Conservation (phyloP, 2,329 filamentous ascomycete genomes). For the Exophiala phaeomuriformis region DNA sequence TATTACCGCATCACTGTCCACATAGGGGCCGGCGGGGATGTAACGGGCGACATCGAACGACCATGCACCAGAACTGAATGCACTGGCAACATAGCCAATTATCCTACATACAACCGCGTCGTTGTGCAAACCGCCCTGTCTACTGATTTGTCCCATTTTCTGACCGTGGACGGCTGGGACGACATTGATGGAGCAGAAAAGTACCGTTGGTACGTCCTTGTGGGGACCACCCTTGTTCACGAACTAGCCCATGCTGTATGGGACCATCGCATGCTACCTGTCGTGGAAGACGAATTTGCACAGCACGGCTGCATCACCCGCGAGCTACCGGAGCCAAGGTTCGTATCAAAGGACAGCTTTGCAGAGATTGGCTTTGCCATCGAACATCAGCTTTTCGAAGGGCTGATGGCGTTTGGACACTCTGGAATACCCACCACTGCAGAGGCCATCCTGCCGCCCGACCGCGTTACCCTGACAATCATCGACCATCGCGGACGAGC, state of each 20-base stretch:
- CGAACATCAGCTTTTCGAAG: slow-evolving; percentile 5
- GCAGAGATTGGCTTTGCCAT: slow-evolving; percentile 5
- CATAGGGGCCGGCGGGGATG: not conserved
- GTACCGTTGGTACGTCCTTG: slow-evolving; percentile 1
- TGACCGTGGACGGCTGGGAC: slow-evolving; percentile 3
- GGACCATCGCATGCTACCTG: slow-evolving; percentile 1
- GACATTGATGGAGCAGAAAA: slow-evolving; percentile 1
- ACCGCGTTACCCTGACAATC: not conserved
- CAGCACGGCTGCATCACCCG: not conserved
- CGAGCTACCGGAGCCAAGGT: not conserved
- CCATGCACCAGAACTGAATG: not conserved
- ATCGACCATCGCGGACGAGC: not conserved
- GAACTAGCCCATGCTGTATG: slow-evolving; percentile 11
- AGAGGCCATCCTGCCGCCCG: not conserved
- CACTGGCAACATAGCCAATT: not conserved
- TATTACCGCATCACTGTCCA: slow-evolving; percentile 5
- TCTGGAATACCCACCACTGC: slow-evolving; percentile 1
- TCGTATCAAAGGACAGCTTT: not conserved
- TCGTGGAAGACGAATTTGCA: not conserved
- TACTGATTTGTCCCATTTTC: not conserved
- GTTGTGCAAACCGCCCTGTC: slow-evolving; percentile 2
- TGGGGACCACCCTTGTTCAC: slow-evolving; percentile 6
- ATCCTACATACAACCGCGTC: not conserved
- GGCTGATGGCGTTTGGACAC: not conserved
- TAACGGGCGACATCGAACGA: not conserved